Base-by-base conservation (phyloP, 2,329 filamentous ascomycete species). In the Fulvia fulva region DNA sequence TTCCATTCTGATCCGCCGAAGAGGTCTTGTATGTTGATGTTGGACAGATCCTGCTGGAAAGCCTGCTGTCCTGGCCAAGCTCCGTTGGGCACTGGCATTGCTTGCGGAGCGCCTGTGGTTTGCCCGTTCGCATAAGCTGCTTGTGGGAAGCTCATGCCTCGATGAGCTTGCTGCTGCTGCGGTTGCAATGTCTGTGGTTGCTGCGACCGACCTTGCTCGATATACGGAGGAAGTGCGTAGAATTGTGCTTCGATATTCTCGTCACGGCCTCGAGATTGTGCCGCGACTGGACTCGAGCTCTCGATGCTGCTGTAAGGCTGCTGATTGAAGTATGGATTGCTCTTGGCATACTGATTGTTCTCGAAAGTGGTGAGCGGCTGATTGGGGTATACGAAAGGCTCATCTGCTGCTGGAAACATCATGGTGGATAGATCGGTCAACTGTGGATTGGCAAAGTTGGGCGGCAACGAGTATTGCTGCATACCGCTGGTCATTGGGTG, bases 331-430 rank as follows among this genome's bases (percentile, higher is more conserved):
- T 57, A 58, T 1, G 55, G 25, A 14, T 60, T 63, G 56, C 67
- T 65, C 37, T 70, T 70, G 26, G 59, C 64, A 43, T 64, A 69
- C 54, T 70, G 67, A 55, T 71, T 76, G 63, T 77, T 79, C 59
- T 80, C 78, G 59, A 80, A 80, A 0, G 76, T 78, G 30, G 87
- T 86, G 77, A 88, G 84, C 0, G 88, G 86, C 63, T 90, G 88
- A 67, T 87, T 90, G 0, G 88, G 89, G 67, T 93, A 94, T 0
- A 87, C 87, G 62, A 93, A 88, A 0, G 89, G 88, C 66, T 93
- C 89, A 56, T 71, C 68, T 43, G 84, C 83, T 32, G 84, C 82
- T 1, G 88, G 87, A 68, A 93, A 93, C 87, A 93, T 91, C 76
- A 92, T 84, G 3, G 86, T 84, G 58, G 87, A 87, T 6, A 92